Conservation (phyloP, 495 filamentous ascomycete species). For the Neurospora sp. region DNA sequence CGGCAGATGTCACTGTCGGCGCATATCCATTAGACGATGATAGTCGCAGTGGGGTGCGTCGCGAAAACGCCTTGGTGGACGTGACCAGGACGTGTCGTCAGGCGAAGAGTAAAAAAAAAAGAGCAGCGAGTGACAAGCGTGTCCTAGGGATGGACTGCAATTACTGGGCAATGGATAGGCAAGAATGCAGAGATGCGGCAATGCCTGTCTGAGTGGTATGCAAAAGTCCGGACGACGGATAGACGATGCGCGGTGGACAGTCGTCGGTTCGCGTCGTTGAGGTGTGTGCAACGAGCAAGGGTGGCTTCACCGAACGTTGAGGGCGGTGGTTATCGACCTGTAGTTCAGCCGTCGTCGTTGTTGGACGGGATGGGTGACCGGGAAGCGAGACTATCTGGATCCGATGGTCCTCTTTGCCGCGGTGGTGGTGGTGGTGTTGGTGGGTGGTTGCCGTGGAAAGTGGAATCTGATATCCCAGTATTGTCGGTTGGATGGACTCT, state of each 20-base stretch:
- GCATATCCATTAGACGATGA: conserved; percentile 29
- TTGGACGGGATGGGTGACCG: neutral
- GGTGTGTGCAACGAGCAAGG: neutral
- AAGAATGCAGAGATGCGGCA: neutral
- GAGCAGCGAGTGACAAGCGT: neutral
- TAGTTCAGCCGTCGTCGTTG: conserved; percentile 13
- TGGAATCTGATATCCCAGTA: neutral
- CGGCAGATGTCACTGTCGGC: conserved; percentile 10
- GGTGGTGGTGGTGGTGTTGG: neutral
- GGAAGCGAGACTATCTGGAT: neutral
- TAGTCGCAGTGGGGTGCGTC: conserved; percentile 10
- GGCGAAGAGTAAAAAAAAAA: neutral
- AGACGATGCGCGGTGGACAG: conserved; percentile 9
- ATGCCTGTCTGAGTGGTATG: neutral
- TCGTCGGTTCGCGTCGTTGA: conserved; percentile 3
- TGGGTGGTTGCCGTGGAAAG: neutral
- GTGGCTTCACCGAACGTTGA: neutral
- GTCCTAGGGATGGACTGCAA: neutral
- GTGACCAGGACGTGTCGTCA: neutral
- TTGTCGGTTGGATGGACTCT: neutral
- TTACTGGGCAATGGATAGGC: neutral
- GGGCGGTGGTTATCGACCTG: neutral
- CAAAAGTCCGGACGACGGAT: neutral
- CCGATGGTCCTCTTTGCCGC: neutral
- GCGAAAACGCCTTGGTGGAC: conserved; percentile 3